A percentile compares a stretch with the other conserved stretches of the same genome.
These are phyloP conservation scores for Solanum pimpinellifolium DNA, from an alignment of 257 asterid species.

Conservation along the genomic window DNA sequence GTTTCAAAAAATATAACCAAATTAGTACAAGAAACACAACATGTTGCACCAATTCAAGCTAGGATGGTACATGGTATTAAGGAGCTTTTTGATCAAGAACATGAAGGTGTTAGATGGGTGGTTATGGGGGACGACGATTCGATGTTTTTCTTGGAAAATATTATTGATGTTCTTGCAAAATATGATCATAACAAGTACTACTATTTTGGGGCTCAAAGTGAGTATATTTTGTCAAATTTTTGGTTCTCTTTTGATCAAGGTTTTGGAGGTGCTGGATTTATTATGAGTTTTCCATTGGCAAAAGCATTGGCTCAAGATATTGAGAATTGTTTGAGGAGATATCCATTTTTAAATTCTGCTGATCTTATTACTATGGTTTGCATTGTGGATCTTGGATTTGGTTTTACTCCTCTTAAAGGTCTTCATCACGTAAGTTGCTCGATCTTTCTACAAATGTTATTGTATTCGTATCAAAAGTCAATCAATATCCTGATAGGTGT, in stretches of 20 bases:
- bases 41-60: constrained; percentile 27
- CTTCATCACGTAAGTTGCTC: constrained; percentile 33
- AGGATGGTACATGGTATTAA: constrained; percentile 46
- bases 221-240: constrained; percentile 31
- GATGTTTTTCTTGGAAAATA: constrained; percentile 38
- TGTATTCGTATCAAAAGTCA: background rate
- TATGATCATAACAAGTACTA: constrained; percentile 38
- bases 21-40: constrained; percentile 12
- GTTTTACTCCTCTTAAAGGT: constrained; percentile 44
- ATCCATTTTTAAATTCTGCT: constrained; percentile 26
- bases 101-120: constrained; percentile 34
- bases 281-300: constrained; percentile 42
- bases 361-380: constrained; percentile 44
- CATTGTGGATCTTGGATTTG: constrained; percentile 50
- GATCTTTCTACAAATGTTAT: background rate
- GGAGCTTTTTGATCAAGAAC: constrained; percentile 35
- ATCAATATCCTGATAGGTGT: background rate
- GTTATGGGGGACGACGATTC: constrained; percentile 69
- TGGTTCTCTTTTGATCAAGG: constrained; percentile 51
- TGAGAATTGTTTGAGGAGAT: constrained; percentile 35
- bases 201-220: constrained; percentile 53
- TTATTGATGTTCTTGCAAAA: constrained; percentile 32
- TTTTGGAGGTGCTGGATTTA: constrained; percentile 58
- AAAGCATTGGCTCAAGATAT: constrained; percentile 34
- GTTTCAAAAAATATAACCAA: constrained; percentile 22